phyloP scores from a whole-genome alignment of 2,329 filamentous ascomycete species.

The Trichoderma afroharzianum region DNA sequence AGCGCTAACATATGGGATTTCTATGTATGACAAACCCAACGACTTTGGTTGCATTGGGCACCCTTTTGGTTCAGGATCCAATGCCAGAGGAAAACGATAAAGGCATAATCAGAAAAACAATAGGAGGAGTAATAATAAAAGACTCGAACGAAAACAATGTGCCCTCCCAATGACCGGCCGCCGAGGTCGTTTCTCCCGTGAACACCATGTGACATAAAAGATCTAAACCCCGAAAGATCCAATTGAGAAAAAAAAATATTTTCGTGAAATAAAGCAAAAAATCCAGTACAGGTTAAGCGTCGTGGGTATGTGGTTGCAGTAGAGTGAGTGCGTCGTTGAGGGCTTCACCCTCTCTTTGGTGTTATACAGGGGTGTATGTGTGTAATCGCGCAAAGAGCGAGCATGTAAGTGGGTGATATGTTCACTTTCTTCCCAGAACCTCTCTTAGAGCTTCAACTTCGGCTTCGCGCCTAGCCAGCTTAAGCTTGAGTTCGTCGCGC shows the following conservation, averaged over 20 bases:
- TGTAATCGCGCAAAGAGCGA: not conserved
- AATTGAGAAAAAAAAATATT: not conserved
- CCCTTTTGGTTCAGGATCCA: not conserved
- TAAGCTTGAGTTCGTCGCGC: conserved; percentile 59
- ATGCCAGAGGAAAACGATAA: not conserved
- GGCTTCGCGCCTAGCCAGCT: conserved; percentile 61
- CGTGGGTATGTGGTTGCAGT: not conserved
- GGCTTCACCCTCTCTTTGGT: not conserved
- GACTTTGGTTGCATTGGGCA: not conserved
- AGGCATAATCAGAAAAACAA: not conserved
- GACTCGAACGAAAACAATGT: not conserved
- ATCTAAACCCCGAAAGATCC: not conserved
- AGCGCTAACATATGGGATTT: not conserved
- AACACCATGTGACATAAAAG: not conserved
- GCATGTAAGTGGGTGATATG: not conserved
- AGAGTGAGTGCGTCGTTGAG: not conserved
- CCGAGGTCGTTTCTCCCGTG: not conserved
- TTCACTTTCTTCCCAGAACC: conserved; percentile 38
- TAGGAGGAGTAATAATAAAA: not conserved
- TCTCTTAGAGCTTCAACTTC: conserved; percentile 59
- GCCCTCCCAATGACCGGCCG: not conserved
- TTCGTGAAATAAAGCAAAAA: not conserved
- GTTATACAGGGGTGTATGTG: not conserved
- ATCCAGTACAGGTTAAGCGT: not conserved
- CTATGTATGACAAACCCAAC: not conserved